These are phyloP conservation scores for Gliomastix tumulicola DNA, from an alignment of 2,329 filamentous ascomycete species.

Conservation along the genomic window DNA sequence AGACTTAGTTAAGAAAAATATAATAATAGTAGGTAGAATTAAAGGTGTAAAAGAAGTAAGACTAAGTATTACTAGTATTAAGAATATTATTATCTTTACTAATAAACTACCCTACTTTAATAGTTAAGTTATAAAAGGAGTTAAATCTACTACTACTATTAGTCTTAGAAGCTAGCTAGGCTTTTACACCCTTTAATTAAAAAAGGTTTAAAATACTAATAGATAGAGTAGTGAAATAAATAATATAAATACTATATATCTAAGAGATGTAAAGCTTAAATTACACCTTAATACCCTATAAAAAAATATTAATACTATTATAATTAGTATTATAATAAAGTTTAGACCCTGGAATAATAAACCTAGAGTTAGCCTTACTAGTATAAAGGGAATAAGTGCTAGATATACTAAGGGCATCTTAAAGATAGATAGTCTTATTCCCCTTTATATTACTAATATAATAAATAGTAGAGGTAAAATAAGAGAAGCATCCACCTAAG, in stretches of 20 bases:
- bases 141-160: too few species aligned
- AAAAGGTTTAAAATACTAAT: background rate
- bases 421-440: background rate
- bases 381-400: background rate
- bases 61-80: too few species aligned
- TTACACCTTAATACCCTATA: background rate
- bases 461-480: too few species aligned
- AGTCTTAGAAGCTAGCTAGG: background rate
- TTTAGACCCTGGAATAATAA: background rate
- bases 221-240: background rate
- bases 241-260: background rate
- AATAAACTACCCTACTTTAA: background rate
- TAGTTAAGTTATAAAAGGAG: too few species aligned
- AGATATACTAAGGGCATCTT: background rate
- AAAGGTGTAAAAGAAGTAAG: too few species aligned
- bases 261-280: background rate
- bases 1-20: too few species aligned
- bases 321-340: background rate
- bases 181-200: too few species aligned
- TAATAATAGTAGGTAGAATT: too few species aligned
- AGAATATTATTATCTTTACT: background rate
- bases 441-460: slow-evolving; percentile 1
- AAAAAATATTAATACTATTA: background rate
- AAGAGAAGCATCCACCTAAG: background rate
- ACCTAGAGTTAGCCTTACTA: too few species aligned